Evolutionary conservation across 2,329 filamentous ascomycete species (phyloP), one percentile per base, ranked within the genome.

Genomic region (Chaetomium sp.): DNA sequence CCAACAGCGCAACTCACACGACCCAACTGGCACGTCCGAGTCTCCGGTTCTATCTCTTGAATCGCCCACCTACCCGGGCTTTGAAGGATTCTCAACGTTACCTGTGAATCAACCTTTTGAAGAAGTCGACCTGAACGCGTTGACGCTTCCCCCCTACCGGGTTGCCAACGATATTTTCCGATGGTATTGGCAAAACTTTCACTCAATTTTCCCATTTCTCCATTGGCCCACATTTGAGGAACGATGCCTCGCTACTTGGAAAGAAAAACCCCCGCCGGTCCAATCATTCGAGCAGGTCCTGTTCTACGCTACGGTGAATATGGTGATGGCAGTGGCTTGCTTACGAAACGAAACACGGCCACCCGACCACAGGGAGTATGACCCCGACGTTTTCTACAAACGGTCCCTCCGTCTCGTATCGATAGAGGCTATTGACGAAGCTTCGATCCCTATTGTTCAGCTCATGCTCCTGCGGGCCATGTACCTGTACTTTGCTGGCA

Each of bases 301-400:
- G 0, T 63, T 64, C 43, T 57, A 59, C 14, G 61, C 67, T 9
- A 66, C 57, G 1, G 53, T 70, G 5, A 71, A 69, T 55, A 62
- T 70, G 14, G 58, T 66, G 3, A 60, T 70, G 12, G 69, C 68
- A 5, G 44, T 69, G 4, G 67, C 63, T 5, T 67, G 65, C 42
- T 62, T 66, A 47, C 62, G 63, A 6, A 64, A 58, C 55, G 61
- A 59, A 4, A 48, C 47, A 0, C 47, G 61, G 1, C 32, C 49
- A 1, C 27, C 40, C 4, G 34, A 35, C 1, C 41, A 61, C 37
- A 53, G 57, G 11, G 47, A 57, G 5, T n/a, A 48, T 9, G 49
- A 62, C 5, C 64, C 64, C 0, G 58, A 64, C 6, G 58, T 63
- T 41, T 67, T 68, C 52, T 70, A 69, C 49, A 58, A 56, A 50